Evolutionary conservation across 2,329 filamentous ascomycete species (phyloP).

Genomic region (Hymenoscyphus occultus): DNA sequence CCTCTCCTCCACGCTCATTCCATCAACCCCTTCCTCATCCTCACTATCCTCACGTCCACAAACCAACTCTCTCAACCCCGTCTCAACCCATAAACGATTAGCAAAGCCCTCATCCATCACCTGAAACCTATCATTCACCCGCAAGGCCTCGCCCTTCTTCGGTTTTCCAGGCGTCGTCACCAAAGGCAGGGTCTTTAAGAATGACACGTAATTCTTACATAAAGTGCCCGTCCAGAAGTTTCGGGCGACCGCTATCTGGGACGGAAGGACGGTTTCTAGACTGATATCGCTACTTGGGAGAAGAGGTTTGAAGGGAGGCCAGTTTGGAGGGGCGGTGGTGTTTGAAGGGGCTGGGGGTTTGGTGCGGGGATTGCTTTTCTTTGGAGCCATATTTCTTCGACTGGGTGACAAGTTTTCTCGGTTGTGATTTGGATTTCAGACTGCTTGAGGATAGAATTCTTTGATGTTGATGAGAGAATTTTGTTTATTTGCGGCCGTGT

Average conservation of each 20-base stretch:
- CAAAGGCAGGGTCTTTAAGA: conserved; percentile 57
- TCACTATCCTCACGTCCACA: conserved; percentile 24
- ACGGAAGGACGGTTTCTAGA: conserved; percentile 50
- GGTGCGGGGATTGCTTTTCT: conserved; percentile 25
- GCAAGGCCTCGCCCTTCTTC: conserved; percentile 64
- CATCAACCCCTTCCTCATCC: conserved; percentile 21
- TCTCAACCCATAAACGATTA: conserved; percentile 70
- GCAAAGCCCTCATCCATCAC: conserved; percentile 75
- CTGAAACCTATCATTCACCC: conserved; percentile 89
- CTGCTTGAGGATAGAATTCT: neutral
- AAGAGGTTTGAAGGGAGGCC: conserved; percentile 59
- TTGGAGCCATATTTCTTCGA: conserved; percentile 18
- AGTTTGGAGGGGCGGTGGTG: conserved; percentile 45
- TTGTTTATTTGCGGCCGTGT: neutral
- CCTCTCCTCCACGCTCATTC: conserved; percentile 29
- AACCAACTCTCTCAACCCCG: conserved; percentile 61
- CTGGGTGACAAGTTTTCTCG: neutral
- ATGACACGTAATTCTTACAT: conserved; percentile 62
- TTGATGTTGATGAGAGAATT: neutral
- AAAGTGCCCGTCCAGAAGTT: conserved; percentile 60
- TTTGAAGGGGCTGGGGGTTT: conserved; percentile 17
- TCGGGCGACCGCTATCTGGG: conserved; percentile 62
- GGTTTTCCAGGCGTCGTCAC: conserved; percentile 63
- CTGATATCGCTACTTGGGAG: conserved; percentile 52
- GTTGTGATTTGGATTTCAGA: neutral